Conservation (phyloP, 2,329 filamentous ascomycete species). For the Apiospora rasikravindrae region DNA sequence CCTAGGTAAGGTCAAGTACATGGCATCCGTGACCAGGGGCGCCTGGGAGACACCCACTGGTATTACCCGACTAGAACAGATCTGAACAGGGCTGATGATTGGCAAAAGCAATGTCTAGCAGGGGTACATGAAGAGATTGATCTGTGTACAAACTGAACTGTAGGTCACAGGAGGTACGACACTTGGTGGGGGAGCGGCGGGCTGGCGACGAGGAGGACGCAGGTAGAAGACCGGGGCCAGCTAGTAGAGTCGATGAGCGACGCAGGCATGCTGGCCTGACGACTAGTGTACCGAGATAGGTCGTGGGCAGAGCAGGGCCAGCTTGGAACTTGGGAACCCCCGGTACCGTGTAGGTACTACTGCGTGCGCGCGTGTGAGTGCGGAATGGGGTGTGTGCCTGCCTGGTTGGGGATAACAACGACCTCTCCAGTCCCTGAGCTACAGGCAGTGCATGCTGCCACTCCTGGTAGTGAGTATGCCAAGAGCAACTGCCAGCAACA, state of each 20-base stretch:
- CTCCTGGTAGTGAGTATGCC: background rate
- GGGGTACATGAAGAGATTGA: constrained; percentile 19
- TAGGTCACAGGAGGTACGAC: constrained; percentile 13
- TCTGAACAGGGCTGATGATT: constrained; percentile 22
- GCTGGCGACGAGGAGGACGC: constrained; percentile 11
- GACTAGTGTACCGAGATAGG: constrained; percentile 17
- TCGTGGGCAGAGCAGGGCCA: constrained; percentile 12
- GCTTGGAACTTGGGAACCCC: background rate
- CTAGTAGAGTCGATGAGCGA: constrained; percentile 16
- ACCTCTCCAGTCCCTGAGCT: background rate
- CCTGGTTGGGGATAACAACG: constrained; percentile 6
- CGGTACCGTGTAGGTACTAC: background rate
- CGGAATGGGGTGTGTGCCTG: background rate
- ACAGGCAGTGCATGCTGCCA: background rate
- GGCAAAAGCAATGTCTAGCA: constrained; percentile 19
- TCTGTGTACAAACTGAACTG: constrained; percentile 13
- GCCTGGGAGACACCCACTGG: constrained; percentile 7
- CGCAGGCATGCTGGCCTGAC: constrained; percentile 14
- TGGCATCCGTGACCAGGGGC: constrained; percentile 11
- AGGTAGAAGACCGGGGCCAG: constrained; percentile 5
- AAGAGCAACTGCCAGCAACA: constrained; percentile 17
- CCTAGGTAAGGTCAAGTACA: background rate
- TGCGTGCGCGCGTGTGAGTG: background rate
- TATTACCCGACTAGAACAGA: constrained; percentile 20
- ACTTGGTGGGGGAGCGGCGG: constrained; percentile 14